Percentiles rank a stretch among this genome's conserved stretches.
phyloP scores from a whole-genome alignment of 139 green algal genomes.

The Pseudopediastrum boryanum region DNA sequence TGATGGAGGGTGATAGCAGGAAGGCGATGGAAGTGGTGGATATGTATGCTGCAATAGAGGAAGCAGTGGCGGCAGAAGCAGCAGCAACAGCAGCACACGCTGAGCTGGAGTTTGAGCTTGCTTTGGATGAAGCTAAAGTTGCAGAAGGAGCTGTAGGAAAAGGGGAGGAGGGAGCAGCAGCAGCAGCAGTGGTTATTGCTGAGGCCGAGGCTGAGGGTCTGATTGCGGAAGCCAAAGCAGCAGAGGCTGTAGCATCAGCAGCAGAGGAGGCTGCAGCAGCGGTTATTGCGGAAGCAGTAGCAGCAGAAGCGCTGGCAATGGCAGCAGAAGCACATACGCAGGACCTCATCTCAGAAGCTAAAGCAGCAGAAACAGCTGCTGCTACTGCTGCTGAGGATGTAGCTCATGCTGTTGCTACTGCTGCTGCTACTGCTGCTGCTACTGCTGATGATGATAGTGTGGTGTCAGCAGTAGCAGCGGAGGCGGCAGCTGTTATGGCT shows the following conservation, averaged over 20 bases:
- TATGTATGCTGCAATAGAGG: not conserved
- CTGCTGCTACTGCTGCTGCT: not conserved
- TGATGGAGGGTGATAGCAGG: no score
- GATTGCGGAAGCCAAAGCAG: not conserved
- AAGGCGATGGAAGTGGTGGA: not conserved
- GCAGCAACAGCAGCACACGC: not conserved
- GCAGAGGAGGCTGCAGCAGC: no score
- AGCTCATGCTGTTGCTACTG: not conserved
- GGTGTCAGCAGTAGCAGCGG: not conserved
- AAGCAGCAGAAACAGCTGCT: not conserved
- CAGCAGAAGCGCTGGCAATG: no score
- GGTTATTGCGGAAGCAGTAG: no score
- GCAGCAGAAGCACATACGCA: no score
- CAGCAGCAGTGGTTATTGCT: not conserved
- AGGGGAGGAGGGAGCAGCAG: not conserved
- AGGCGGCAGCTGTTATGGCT: not conserved
- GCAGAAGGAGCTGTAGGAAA: no score
- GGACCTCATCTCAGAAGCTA: no score
- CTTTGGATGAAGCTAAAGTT: no score
- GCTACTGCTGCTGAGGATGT: slow-evolving; percentile 17
- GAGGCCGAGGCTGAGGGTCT: not conserved
- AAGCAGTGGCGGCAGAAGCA: not conserved
- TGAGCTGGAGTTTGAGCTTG: not conserved
- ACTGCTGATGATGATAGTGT: not conserved
- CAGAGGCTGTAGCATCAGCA: no score